Conservation (phyloP, 306 rosid genomes). For the Lithocarpus polystachyus region DNA sequence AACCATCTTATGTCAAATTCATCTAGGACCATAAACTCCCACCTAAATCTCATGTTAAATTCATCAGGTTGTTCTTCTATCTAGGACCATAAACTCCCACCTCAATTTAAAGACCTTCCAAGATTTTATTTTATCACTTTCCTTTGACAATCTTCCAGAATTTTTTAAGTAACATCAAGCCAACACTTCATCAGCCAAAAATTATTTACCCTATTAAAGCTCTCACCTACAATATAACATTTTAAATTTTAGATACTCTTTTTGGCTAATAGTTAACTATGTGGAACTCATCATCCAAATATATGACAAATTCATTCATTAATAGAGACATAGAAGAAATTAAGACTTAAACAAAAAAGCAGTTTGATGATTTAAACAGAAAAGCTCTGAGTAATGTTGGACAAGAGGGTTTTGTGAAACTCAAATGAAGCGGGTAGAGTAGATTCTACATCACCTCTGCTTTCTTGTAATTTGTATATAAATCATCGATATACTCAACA, state of each 20-base stretch:
- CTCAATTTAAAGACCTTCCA: not conserved
- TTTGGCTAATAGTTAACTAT: not conserved
- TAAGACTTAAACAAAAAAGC: not conserved
- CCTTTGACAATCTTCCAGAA: not conserved
- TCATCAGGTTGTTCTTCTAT: not conserved
- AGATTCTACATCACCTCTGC: slow-evolving; percentile 37
- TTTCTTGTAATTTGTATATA: slow-evolving; percentile 40
- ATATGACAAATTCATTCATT: not conserved
- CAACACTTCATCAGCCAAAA: not conserved
- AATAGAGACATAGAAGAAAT: not conserved
- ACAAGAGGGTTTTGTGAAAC: too few species aligned
- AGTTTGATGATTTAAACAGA: not conserved
- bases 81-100: not conserved
- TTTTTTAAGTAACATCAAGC: not conserved
- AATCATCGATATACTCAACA: slow-evolving; percentile 48
- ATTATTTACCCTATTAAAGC: not conserved
- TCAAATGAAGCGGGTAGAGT: not conserved
- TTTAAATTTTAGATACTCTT: not conserved
- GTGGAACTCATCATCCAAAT: not conserved
- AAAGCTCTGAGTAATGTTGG: not conserved
- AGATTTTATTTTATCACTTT: not conserved
- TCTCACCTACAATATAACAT: not conserved
- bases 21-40: not conserved
- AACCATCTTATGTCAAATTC: not conserved
- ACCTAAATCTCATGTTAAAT: not conserved